Base-by-base conservation (phyloP, 441 rosid genomes). In the Erysimum pusillum region DNA sequence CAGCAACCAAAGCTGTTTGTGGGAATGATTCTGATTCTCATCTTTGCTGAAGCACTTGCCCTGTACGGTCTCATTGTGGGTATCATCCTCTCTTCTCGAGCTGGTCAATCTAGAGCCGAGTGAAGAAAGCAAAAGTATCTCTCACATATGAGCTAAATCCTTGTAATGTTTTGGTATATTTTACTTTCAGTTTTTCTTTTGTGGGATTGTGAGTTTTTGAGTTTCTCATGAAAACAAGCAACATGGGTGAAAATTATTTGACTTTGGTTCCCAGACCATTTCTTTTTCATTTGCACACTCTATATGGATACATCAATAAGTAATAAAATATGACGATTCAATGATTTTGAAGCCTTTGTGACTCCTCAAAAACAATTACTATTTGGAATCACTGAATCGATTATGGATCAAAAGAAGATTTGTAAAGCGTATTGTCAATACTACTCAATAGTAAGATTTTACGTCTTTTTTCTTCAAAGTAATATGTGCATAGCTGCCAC, bases 21-120 rank as follows among this genome's bases (percentile, higher is more conserved):
- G 4, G 82, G 82, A 54, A 79, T 79, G 82, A 79, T 79, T 44
- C 71, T 79, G 66, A 79, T 75, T 66, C 82, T 79, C 61, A 79
- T 79, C 20, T 79, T 79, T 60, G 82, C 82, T 5, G 82, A 79
- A 69, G 82, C 82, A 15, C 75, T 79, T 17, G 82, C 82, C 17
- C 72, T 79, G 28, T 75, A 79, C 45, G 79, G 82, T 10, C 79
- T 79, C 48, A 75, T 79, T 51, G 82, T 79, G 1, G 82, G 82
- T 11, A 79, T 79, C 66, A 79, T 79, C 52, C 76, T 75, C 6
- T 79, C 82, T 31, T 75, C 82, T 7, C 35, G 82, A 48, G 79
- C 82, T 59, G 80, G 80, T 6, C 83, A 80, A 64, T 75, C 77
- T 22, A 59, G 83, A 65, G 83, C 80, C 13, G 77, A 80, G 31